Evolutionary conservation across 495 filamentous ascomycete genomes (phyloP), one percentile per base, ranked within the genome.

Genomic region (Choiromyces venosus): DNA sequence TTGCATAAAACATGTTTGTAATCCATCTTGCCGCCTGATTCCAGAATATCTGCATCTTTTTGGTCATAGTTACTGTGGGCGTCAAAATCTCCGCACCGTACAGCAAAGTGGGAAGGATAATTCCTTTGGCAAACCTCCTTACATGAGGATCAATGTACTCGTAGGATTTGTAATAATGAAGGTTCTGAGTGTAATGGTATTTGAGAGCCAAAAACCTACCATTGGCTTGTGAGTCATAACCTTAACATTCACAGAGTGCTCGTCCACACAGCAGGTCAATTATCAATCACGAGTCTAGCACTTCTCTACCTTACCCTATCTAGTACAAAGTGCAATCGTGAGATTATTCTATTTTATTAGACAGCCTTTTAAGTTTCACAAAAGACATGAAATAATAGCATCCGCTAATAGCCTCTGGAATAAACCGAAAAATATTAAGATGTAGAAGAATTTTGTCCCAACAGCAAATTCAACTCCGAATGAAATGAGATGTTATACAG

Each of bases 351-450:
- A 14, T 3, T 56, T 14, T 29, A 29, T 56, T 29, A n/a, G n/a
- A 56, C n/a, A 29, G 52, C 29, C n/a, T 56, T 3, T 25, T 56
- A 56, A 56, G n/a, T 56, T 29, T 14, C n/a, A 29, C 52, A 10
- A 29, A n/a, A 33, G 12, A 16, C 10, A 33, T 33, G 52, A 61
- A 33, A 61, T 12, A 33, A 14, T 61, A 1, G 52, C 10, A 18
- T 61, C 52, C 25, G 10, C n/a, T n/a, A n/a, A n/a, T 61, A 33
- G 2, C 52, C 52, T 14, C 25, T 61, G 12, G 52, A 16, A 61
- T 61, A 61, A 61, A 61, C 52, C 12, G 52, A 61, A 33, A 61
- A 61, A 61, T 61, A 61, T 61, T 61, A 61, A n/a, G n/a, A n/a
- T 29, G 25, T 61, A 12, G 9, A 16, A n/a, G 52, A 2, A 61